Evolutionary conservation across 306 rosid species (phyloP), one percentile per base, ranked within the genome.

Genomic region (Acacia melanoxylon): DNA sequence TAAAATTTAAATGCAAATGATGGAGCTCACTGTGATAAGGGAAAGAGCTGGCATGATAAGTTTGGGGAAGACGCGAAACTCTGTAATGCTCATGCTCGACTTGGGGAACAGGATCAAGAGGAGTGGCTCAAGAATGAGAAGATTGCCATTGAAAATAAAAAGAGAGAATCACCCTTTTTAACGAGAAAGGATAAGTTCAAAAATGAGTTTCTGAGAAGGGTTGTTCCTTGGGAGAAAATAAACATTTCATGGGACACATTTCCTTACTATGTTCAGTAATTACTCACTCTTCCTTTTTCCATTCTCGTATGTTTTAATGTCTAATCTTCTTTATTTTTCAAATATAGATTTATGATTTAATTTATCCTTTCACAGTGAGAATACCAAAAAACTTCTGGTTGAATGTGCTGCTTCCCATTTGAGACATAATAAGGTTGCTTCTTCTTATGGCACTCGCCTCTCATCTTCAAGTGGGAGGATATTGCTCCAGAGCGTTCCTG

Each of bases 201-300:
- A 76, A 92, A 90, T 19, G 99, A 93, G 91, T 89, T 93, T 81
- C 74, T 89, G 33, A 85, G 94, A 83, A 93, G 98, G 87, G 85
- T 93, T 85, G 86, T 93, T 89, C 98, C 99, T 1, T 93, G 97
- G 98, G 99, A 95, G 88, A 93, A 93, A 80, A 87, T 92, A 77
- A 89, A 92, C 49, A 90, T 95, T 75, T 91, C 99, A 13, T 95
- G 97, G 99, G 96, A 93, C 70, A 84, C 91, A 29, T 93, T 95
- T 88, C 99, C 99, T 27, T 95, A 95, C 87, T 85, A 92, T 84
- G 75, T 95, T 54, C 76, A 91, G 99, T 95, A 95, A 88, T 84
- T 80, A 71, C 85, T 65, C 44, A 22, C 73, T 61, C 3, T 52
- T 68, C 66, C 77, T 77, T 22, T 10, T 61, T 78, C 19, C 19